Evolutionary conservation across 495 filamentous ascomycete genomes (phyloP), one percentile per base, ranked within the genome.

Genomic region (Aspergillus kassunensis): DNA sequence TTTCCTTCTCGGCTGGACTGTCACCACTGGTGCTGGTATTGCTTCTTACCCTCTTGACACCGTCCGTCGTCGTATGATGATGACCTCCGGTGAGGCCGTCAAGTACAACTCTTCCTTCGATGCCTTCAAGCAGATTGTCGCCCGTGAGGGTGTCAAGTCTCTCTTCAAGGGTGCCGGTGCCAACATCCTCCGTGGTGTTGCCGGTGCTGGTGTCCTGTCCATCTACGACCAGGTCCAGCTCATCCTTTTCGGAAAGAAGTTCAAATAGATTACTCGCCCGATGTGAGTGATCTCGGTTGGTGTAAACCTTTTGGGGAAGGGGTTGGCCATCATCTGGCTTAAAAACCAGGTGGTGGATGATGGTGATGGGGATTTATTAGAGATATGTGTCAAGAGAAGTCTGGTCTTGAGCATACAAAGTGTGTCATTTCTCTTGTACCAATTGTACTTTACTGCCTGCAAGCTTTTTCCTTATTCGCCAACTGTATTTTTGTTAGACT

Each of bases 91-190:
- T 73, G 84, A 87, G 76, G 93, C 93, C 82, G 93, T 98, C 84
- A 98, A 98, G 87, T 98, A 98, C 88, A 87, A 83, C 68, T 86
- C 82, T 68, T 96, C 93, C 65, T 59, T 96, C 61, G 93, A 98
- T 80, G 93, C 93, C 70, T 90, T 80, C 76, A 80, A 81, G 75
- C 88, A 97, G 85, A 98, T 98, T 74, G 73, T 97, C 69, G 91
- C 90, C 78, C 87, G 88, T 75, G 95, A 97, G 82, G 93, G 93
- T 83, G 81, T 90, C 75, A 84, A 80, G 76, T 98, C 93, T 63
- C 91, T 98, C 75, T 98, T 98, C 90, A 98, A 98, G 89, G 93
- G 93, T 89, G 93, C 93, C 68, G 93, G 95, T 89, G 93, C 93
- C 79, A 98, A 98, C 86, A 98, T 98, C 75, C 95, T 98, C 80